Percentiles rank a stretch among this genome's conserved stretches.
phyloP scores from a whole-genome alignment of 106 monocot species.

The Xerophyta viscosa region DNA sequence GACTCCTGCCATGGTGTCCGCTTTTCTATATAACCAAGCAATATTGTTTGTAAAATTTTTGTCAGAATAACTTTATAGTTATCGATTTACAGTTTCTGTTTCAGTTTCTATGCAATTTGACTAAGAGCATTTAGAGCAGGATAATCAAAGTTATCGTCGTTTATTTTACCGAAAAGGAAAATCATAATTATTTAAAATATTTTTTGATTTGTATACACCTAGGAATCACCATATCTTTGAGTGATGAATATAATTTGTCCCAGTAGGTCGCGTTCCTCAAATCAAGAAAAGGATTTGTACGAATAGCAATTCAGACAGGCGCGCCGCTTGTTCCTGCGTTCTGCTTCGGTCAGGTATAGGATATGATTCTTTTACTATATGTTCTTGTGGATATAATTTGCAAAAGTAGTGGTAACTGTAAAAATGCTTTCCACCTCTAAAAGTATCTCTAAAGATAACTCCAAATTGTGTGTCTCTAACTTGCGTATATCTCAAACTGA shows the following conservation, averaged over 20 bases:
- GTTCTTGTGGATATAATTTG: neutral
- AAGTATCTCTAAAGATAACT: no score
- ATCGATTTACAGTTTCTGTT: no score
- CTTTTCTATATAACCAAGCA: no score
- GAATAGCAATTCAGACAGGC: slow-evolving; percentile 85
- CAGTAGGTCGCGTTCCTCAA: slow-evolving; percentile 79
- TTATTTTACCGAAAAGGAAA: no score
- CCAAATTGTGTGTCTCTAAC: neutral
- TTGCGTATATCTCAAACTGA: neutral
- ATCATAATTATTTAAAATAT: neutral
- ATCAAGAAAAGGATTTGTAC: slow-evolving; percentile 83
- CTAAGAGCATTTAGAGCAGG: no score
- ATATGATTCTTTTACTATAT: neutral
- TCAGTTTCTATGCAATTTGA: no score
- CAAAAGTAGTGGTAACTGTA: no score
- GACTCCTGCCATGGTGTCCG: no score
- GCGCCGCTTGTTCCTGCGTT: slow-evolving; percentile 90
- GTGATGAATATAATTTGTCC: no score
- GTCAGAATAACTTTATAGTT: no score
- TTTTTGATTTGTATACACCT: neutral
- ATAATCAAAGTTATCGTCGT: no score
- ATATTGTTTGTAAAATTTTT: no score
- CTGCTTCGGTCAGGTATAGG: slow-evolving; percentile 82
- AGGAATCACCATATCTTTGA: neutral
- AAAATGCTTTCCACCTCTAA: slow-evolving; percentile 1